Evolutionary conservation across 805 yeast species (phyloP).

Genomic region (Komagataella pastoris): DNA sequence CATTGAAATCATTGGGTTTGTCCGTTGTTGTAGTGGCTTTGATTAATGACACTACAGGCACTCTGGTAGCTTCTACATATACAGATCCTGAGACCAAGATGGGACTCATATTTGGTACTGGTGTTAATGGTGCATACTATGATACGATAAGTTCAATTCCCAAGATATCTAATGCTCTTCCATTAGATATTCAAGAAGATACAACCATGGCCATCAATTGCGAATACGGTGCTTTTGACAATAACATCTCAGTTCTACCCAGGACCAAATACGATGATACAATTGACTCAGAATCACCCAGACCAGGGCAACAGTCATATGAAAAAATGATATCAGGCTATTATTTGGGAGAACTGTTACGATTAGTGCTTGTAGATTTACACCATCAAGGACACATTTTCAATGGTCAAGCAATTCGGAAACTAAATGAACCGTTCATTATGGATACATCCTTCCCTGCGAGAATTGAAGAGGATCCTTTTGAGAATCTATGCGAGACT

Average conservation of each 20-base stretch:
- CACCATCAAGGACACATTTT: constrained; percentile 53
- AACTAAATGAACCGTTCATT: constrained; percentile 48
- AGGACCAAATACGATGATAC: constrained; percentile 77
- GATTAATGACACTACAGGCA: constrained; percentile 96
- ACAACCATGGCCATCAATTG: constrained; percentile 93
- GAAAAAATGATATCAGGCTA: constrained; percentile 98
- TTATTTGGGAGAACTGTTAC: constrained; percentile 84
- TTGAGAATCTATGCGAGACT: constrained; percentile 69
- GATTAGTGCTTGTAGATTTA: constrained; percentile 69
- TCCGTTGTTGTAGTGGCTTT: constrained; percentile 85
- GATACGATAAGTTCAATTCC: constrained; percentile 64
- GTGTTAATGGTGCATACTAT: constrained; percentile 94
- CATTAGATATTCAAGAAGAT: constrained; percentile 45
- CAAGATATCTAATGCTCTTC: constrained; percentile 62
- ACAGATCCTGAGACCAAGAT: constrained; percentile 78
- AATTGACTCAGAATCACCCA: constrained; percentile 79
- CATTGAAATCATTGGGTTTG: constrained; percentile 47
- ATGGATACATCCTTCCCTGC: constrained; percentile 90
- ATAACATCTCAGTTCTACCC: constrained; percentile 73
- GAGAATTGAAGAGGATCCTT: constrained; percentile 77
- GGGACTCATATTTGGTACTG: constrained; percentile 97
- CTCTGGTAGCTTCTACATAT: constrained; percentile 89
- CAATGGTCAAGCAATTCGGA: constrained; percentile 50
- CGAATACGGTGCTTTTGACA: constrained; percentile 97
- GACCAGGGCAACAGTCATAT: constrained; percentile 92